A percentile compares a stretch with the other conserved stretches of the same genome.
Conservation (phyloP, 192 early-diverging fungal species). For the Phlyctochytrium arcticum region DNA sequence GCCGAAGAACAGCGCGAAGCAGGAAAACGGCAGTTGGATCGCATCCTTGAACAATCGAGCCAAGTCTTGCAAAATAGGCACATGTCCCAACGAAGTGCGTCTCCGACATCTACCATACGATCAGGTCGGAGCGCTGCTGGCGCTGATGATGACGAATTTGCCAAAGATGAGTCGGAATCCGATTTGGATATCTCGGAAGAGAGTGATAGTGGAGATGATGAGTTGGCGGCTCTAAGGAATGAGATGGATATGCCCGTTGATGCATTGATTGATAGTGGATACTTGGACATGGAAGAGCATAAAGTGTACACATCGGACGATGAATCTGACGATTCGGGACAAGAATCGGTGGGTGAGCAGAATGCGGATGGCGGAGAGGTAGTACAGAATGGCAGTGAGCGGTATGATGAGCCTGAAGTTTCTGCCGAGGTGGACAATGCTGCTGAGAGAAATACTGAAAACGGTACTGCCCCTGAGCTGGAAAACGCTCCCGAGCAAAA, state of each 20-base stretch:
- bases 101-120: not conserved
- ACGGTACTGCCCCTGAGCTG: too few species aligned
- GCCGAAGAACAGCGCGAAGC: slow-evolving; percentile 57
- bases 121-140: not conserved
- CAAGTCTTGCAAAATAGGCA: slow-evolving; percentile 43
- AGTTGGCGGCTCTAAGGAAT: slow-evolving; percentile 41
- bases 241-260: slow-evolving; percentile 55
- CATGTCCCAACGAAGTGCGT: not conserved
- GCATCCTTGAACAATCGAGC: slow-evolving; percentile 70
- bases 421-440: too few species aligned
- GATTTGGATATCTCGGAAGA: not conserved
- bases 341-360: not conserved
- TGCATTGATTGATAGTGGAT: slow-evolving; percentile 6
- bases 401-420: too few species aligned
- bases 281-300: slow-evolving; percentile 11
- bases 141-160: not conserved
- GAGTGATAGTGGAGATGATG: slow-evolving; percentile 29
- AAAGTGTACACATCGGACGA: not conserved
- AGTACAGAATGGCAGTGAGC: too few species aligned
- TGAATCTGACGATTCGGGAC: not conserved
- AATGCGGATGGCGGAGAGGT: slow-evolving; percentile 2
- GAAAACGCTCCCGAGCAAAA: too few species aligned
- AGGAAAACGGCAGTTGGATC: slow-evolving; percentile 63
- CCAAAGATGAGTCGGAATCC: not conserved
- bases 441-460: too few species aligned